A percentile compares a stretch with the other conserved stretches of the same genome.
phyloP scores from a whole-genome alignment of 345 rosid genomes.

The Brassica juncea region DNA sequence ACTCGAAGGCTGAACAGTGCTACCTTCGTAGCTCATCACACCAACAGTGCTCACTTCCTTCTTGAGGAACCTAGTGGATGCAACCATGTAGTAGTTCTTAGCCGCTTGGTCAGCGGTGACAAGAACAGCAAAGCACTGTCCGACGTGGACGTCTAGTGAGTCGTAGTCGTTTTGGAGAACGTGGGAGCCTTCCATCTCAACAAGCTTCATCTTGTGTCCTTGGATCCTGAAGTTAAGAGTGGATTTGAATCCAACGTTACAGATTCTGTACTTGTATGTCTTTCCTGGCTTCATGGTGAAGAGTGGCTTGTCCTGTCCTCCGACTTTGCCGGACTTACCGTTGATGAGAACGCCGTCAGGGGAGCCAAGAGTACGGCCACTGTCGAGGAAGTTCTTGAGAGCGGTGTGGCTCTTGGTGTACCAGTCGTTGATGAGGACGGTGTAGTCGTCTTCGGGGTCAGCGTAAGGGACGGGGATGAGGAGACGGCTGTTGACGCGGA shows the following conservation, averaged over 20 bases:
- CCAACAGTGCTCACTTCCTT: constrained; percentile 43
- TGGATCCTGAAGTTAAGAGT: constrained; percentile 70
- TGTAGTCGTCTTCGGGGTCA: constrained; percentile 62
- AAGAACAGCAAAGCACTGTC: constrained; percentile 62
- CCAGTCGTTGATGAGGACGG: constrained; percentile 65
- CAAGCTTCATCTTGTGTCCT: constrained; percentile 69
- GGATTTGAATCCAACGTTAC: constrained; percentile 61
- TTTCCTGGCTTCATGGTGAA: constrained; percentile 69
- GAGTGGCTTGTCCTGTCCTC: constrained; percentile 43
- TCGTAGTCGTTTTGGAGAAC: constrained; percentile 62
- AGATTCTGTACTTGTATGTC: constrained; percentile 67
- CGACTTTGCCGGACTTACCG: constrained; percentile 50
- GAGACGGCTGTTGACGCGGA: constrained; percentile 66
- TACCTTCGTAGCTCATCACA: constrained; percentile 50
- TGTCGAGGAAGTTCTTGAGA: constrained; percentile 51
- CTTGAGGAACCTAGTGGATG: constrained; percentile 63
- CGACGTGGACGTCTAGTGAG: constrained; percentile 70
- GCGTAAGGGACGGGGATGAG: constrained; percentile 76
- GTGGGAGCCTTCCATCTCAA: constrained; percentile 80
- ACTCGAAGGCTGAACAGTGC: constrained; percentile 43
- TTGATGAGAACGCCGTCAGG: constrained; percentile 70
- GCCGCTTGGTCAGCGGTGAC: constrained; percentile 61
- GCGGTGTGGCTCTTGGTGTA: constrained; percentile 55
- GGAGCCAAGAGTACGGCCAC: constrained; percentile 54
- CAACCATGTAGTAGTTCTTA: constrained; percentile 61